Base-by-base conservation (phyloP, 225 moss, liverwort and hornwort genomes). In the Ulota crispa region DNA sequence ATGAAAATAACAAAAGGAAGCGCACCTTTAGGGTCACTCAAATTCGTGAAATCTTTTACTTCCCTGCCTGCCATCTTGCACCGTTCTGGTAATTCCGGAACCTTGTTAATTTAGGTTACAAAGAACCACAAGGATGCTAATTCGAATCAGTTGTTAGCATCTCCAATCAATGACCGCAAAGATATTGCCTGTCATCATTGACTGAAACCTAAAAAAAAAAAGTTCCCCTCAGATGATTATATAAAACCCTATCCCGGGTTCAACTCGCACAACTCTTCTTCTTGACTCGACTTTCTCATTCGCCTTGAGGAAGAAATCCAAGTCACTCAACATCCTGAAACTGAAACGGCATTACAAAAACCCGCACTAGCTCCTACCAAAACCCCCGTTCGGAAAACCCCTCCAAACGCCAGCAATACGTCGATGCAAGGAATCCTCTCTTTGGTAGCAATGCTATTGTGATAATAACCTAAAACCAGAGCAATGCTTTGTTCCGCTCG, bases 41-140 rank as follows among this genome's bases (percentile, higher is more conserved):
- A 90, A 85, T 99, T 99, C 24, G 98, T 99, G 75, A 93, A 99
- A 81, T 99, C 98, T 83, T 89, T 92, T 55, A 99, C 95, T 89
- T 99, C 98, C 83, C 98, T 85, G 78, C 95, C 98, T 26, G 98
- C 91, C 98, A 99, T 99, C 76, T 81, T 72, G 87, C 31, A 77
- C 69, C 34, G 76, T 54, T 64, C 78, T 74, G 73, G 74, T 34
- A 64, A 64, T 15, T 65, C 80, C 83, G 70, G 31, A 59, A 52
- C 31, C 64, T 80, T 8, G 4, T 75, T 78, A 53, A 18, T 64
- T 68, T 27, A 83, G 42, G 59, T 65, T 56, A 26, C 45, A 9
- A 63, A 54, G 77, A 68, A 72, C 75, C 86, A 83, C 75, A 78
- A 62, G 73, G 54, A 66, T 78, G 75, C 78, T 76, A 57, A n/a